Base-by-base conservation (phyloP, 116 monocot genomes). In the Zostera marina region DNA sequence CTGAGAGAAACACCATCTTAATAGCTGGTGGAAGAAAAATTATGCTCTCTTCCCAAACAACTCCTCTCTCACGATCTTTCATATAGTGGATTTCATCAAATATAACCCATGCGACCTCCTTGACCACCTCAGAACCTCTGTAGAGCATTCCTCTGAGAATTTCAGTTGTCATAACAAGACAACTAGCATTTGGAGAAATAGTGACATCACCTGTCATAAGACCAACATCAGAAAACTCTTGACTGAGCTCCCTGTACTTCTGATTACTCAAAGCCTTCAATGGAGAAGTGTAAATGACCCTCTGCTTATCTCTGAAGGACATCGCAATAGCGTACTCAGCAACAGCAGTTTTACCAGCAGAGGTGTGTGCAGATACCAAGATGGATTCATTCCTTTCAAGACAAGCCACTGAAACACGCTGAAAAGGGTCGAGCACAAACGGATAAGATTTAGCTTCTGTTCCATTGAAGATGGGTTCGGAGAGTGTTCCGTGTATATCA, bases 81-180 rank as follows among this genome's bases (percentile, higher is more conserved):
- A 99, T 99, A 70, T 99, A 99, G 63, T 99, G 99, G 60, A 99
- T 99, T 41, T 99, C 99, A 66, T 99, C 99, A 59, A 99, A 91
- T 11, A 99, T 91, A 32, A 99, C 99, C 99, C 99, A 99, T 4
- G 91, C 99, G 14, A 99, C 99, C 52, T 99, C 99, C 64, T 99
- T 99, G 22, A 99, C 20, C 49, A 99, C 81, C 66, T 99, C 99
- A 14, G 99, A 86, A 7, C 99, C 99, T 56, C 99, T 74, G 62
- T 83, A 98, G 12, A 98, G 79, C 98, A 98, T 98, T 39, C 81
- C 90, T 55, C 98, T 71, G 16, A 98, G 80, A 51, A 98, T 98
- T 51, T 98, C 98, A 9, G 98, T 98, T 1, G 98, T 98, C 98
- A 98, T 98, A 56, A 98, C 91, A 16, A 98, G 60, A 57, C 98